Evolutionary conservation across 176 grass and related monocot genomes (phyloP), one percentile per base, ranked within the genome.

Genomic region (Urochloa ruziziensis): DNA sequence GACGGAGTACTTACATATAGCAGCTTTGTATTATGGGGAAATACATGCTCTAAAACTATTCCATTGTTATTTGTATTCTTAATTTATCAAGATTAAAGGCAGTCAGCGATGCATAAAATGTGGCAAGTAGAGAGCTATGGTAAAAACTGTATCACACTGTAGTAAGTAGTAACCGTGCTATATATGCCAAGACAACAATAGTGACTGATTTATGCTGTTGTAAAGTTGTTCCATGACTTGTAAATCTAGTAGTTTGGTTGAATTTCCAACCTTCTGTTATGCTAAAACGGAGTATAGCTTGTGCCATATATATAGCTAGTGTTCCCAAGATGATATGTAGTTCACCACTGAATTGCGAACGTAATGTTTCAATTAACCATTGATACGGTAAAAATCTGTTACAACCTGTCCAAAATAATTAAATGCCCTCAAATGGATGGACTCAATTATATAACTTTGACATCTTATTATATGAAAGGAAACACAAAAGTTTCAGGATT

Each of bases 81-180:
- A 47, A 60, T 61, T 8, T 25, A 0, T 48, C 13, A 49, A 47
- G 17, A 69, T 81, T 75, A 14, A 51, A 6, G 37, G 11, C 54
- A 66, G n/a, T 49, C 39, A 27, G 0, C 59, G 21, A 60, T 47
- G 29, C 80, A 88, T 65, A 36, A 57, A 83, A 88, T 88, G 57
- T 84, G 27, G n/a, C 42, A 73, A 64, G 4, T 33, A 19, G 21
- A 27, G 10, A 57, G 23, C 7, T 15, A 7, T 10, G n/a, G n/a
- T 47, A 23, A 10, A 66, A 19, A 46, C 40, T 23, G 17, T 71
- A 53, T 24, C 25, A 57, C 19, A 57, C 19, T 63, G 29, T 28
- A 21, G 30, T 40, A 59, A 74, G n/a, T 62, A 19, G 18, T 11
- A 24, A 16, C 10, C 16, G n/a, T 43, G 39, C 27, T 64, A 25